Evolutionary conservation across 1,284 basidiomycete species (phyloP).

Genomic region (Trichosporon faecale): DNA sequence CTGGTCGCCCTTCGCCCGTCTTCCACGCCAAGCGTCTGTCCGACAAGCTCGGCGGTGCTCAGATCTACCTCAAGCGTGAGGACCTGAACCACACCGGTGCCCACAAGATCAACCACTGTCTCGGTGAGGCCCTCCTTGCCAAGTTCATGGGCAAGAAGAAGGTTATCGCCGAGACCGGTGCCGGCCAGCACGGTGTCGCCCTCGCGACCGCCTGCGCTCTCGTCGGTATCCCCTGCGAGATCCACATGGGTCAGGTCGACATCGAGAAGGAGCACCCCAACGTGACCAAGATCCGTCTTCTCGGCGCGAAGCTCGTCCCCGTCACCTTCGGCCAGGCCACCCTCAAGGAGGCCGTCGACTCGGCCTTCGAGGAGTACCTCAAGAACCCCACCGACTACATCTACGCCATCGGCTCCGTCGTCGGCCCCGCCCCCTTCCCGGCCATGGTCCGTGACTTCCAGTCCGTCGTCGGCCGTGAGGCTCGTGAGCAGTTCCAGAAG

Average conservation of each 20-base stretch:
- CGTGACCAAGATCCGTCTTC: conserved; percentile 96
- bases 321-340: conserved; percentile 93
- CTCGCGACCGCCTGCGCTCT: conserved; percentile 97
- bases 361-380: conserved; percentile 64
- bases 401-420: conserved; percentile 81
- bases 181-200: conserved; percentile 97
- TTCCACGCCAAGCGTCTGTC: conserved; percentile 67
- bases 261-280: conserved; percentile 77
- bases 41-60: conserved; percentile 76
- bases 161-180: conserved; percentile 95
- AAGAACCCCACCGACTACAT: conserved; percentile 95
- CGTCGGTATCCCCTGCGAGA: conserved; percentile 90
- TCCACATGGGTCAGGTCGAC: conserved; percentile 88
- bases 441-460: conserved; percentile 99
- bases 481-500: conserved; percentile 79
- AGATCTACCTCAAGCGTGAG: conserved; percentile 85
- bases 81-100: conserved; percentile 85
- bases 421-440: conserved; percentile 96
- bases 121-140: conserved; percentile 91
- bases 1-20: conserved; percentile 24
- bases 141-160: conserved; percentile 82
- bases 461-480: conserved; percentile 88
- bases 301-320: conserved; percentile 90
- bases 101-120: conserved; percentile 86
- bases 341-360: conserved; percentile 84